Conservation (phyloP, 192 early-diverging fungal genomes). For the Umbelopsis ramanniana region DNA sequence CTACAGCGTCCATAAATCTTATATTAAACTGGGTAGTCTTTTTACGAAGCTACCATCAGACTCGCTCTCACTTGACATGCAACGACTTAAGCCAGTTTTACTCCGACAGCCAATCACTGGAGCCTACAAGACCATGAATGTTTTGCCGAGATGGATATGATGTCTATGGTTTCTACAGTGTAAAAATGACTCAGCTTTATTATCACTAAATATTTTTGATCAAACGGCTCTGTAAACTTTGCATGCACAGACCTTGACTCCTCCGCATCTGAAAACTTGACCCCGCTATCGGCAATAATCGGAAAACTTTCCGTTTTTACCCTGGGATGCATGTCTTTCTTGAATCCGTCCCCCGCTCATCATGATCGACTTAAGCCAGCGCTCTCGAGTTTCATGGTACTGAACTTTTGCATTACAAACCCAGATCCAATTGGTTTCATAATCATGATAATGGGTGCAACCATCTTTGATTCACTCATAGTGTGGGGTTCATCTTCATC, state of each 20-base stretch:
- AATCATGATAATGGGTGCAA: not conserved
- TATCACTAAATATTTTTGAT: too few relatives aligned
- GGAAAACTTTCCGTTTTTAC: not conserved
- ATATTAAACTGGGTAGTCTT: too few relatives aligned
- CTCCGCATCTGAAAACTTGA: not conserved
- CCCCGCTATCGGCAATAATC: not conserved
- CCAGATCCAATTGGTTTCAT: not conserved
- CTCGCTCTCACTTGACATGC: not conserved
- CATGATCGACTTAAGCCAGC: too few relatives aligned
- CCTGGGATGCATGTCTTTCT: not conserved
- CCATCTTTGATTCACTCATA: not conserved
- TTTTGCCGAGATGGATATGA: not conserved
- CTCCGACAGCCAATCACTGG: conserved; percentile 7
- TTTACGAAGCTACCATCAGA: too few relatives aligned
- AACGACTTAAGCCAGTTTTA: not conserved
- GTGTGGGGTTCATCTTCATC: not conserved
- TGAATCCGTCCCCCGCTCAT: not conserved
- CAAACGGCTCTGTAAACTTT: too few relatives aligned
- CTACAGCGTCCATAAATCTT: too few relatives aligned
- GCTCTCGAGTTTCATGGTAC: not conserved
- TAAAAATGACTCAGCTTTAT: too few relatives aligned
- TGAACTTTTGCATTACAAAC: not conserved
- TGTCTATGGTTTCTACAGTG: too few relatives aligned
- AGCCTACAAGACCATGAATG: not conserved
- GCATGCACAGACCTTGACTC: too few relatives aligned